These are phyloP conservation scores for Saccharomyces hybrid DNA, from an alignment of 1,139 yeast species.

Conservation along the genomic window DNA sequence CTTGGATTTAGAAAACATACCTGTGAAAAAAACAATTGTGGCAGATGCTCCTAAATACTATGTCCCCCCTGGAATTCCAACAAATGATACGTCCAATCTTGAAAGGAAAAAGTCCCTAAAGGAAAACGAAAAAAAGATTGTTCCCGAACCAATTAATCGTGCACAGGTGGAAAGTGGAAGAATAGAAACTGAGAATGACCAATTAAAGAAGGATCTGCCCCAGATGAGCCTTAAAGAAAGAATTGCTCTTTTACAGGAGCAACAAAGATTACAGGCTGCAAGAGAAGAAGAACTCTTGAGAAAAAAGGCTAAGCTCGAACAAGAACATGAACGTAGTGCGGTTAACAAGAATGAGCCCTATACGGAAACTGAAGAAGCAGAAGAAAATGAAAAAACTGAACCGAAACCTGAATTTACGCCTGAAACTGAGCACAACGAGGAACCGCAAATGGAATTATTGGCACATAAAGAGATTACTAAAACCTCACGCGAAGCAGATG, in stretches of 20 bases:
- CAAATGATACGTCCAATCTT: constrained; percentile 2
- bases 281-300: constrained; percentile 56
- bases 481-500: background rate
- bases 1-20: background rate
- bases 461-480: background rate
- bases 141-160: constrained; percentile 20
- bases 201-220: constrained; percentile 46
- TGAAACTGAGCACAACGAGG: background rate
- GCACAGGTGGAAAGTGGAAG: constrained; percentile 15
- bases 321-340: constrained; percentile 34
- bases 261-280: constrained; percentile 76
- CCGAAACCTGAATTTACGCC: background rate
- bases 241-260: constrained; percentile 73
- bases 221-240: constrained; percentile 80
- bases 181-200: constrained; percentile 17
- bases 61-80: constrained; percentile 12
- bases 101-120: constrained; percentile 1
- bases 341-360: constrained; percentile 17
- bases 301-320: constrained; percentile 51
- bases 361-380: constrained; percentile 16
- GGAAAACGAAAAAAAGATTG: background rate
- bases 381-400: background rate
- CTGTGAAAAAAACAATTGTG: constrained; percentile 13
- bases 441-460: background rate
- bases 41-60: constrained; percentile 15